Evolutionary conservation across 83 land plant species (phyloP), one percentile per base, ranked within the genome.

Genomic region (Isoetes engelmannii): DNA sequence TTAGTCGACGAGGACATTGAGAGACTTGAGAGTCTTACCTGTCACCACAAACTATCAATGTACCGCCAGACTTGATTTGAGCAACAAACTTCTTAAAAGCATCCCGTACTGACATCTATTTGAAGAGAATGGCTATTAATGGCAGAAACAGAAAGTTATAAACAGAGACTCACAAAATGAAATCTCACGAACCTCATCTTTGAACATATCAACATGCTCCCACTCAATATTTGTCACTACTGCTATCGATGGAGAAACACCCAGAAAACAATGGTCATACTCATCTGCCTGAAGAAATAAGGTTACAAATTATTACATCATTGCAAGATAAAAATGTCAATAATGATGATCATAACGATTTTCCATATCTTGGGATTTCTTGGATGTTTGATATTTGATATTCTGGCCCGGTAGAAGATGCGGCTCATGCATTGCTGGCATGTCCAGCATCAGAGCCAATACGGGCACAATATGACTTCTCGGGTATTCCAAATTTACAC

Each of bases 161-260:
- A 9, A 28, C 44, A 8, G 4, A 44, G 4, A 5, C 8, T 62
- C 21, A 69, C n/a, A 20, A 61, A 66, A 6, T 62, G 13, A 12
- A 63, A 44, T 21, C 37, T 28, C 37, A 28, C 3, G 63, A 43
- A 87, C 90, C 87, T 84, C 81, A 73, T 84, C 76, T 20, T 70
- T 69, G 65, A 84, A 87, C 65, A 82, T 75, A 50, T 87, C 85
- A 44, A 87, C 90, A 82, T 87, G 90, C 49, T 87, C 90, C 90
- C 87, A 84, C 53, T 87, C 90, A 13, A 87, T 65, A 57, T 82
- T 87, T 19, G 85, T 84, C 5, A 87, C 80, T 12, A 87, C 72
- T 56, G 90, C 85, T 46, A 87, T 17, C 46, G 69, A 75, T 41
- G 90, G 90, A 43, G 81, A 75, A 49, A 87, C 61, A 18, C 82